Percentiles rank a stretch among this genome's conserved stretches.
Evolutionary conservation across 139 green algal species (phyloP).

Genomic region (Picochlorum costavermella): DNA sequence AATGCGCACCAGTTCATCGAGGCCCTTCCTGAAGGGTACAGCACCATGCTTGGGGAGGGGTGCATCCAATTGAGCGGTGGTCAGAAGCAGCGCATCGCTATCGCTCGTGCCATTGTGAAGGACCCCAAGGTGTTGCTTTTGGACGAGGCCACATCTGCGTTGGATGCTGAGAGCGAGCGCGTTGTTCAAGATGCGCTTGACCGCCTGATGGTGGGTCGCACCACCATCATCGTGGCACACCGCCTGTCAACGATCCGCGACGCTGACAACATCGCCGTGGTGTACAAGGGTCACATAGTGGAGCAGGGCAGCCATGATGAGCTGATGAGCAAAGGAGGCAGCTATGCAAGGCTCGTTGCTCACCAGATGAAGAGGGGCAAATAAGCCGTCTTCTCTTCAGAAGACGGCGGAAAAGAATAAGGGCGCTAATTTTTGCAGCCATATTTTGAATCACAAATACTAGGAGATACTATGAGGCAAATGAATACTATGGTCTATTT

Average conservation of each 20-base stretch:
- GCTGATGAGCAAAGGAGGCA: conserved; percentile 18
- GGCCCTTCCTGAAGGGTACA: conserved; percentile 53
- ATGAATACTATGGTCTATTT: neutral
- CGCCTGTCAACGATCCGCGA: conserved; percentile 69
- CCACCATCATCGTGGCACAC: conserved; percentile 86
- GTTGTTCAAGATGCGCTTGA: conserved; percentile 51
- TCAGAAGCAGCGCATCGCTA: conserved; percentile 75
- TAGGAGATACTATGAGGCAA: neutral
- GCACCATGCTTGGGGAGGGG: conserved; percentile 47
- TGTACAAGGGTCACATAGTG: conserved; percentile 49
- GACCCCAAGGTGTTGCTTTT: conserved; percentile 50
- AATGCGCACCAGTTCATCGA: conserved; percentile 59
- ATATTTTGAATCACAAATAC: too few relatives aligned
- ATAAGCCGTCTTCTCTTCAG: neutral
- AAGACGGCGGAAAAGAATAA: too few relatives aligned
- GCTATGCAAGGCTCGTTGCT: conserved; percentile 35
- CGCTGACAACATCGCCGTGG: conserved; percentile 74
- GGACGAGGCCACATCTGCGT: conserved; percentile 49
- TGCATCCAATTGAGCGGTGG: conserved; percentile 49
- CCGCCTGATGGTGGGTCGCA: conserved; percentile 54
- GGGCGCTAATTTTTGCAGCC: too few relatives aligned
- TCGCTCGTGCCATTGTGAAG: conserved; percentile 59
- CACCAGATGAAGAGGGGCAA: conserved; percentile 1
- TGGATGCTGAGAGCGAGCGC: conserved; percentile 21
- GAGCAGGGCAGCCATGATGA: conserved; percentile 56